phyloP scores from a whole-genome alignment of 129 eudicot species.

The Scalesia atractyloides region DNA sequence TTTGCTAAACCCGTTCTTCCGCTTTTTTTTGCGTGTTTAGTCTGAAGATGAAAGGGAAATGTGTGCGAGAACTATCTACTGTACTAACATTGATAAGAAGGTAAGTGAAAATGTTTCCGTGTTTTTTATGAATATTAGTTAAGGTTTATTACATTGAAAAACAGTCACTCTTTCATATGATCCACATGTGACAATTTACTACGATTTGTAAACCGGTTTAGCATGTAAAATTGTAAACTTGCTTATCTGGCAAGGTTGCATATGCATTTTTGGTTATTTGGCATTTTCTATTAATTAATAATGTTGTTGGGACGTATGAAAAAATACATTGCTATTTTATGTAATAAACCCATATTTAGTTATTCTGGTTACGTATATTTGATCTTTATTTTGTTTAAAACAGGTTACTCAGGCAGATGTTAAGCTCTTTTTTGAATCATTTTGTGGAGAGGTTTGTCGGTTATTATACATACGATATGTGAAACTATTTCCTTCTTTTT shows the following conservation, averaged over 20 bases:
- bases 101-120: slow-evolving; percentile 19
- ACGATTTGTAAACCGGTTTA: too few species aligned
- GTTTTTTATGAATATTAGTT: too few species aligned
- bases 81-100: slow-evolving; percentile 84
- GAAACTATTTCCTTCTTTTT: too few species aligned
- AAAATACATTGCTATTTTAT: background rate
- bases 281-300: too few species aligned
- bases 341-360: background rate
- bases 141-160: too few species aligned
- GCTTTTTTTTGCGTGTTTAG: slow-evolving; percentile 38
- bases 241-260: too few species aligned
- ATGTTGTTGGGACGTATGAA: slow-evolving; percentile 1
- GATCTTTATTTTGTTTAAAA: slow-evolving; percentile 14
- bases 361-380: background rate
- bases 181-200: too few species aligned
- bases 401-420: slow-evolving; percentile 94
- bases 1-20: slow-evolving; percentile 9
- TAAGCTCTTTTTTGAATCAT: slow-evolving; percentile 67
- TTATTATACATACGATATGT: too few species aligned
- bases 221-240: too few species aligned
- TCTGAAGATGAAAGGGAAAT: slow-evolving; percentile 93
- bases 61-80: slow-evolving; percentile 89
- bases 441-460: slow-evolving; percentile 86
- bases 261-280: too few species aligned
- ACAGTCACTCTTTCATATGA: too few species aligned